Evolutionary conservation across 768 basidiomycete genomes (phyloP).

Genomic region (Mycena chlorophos): DNA sequence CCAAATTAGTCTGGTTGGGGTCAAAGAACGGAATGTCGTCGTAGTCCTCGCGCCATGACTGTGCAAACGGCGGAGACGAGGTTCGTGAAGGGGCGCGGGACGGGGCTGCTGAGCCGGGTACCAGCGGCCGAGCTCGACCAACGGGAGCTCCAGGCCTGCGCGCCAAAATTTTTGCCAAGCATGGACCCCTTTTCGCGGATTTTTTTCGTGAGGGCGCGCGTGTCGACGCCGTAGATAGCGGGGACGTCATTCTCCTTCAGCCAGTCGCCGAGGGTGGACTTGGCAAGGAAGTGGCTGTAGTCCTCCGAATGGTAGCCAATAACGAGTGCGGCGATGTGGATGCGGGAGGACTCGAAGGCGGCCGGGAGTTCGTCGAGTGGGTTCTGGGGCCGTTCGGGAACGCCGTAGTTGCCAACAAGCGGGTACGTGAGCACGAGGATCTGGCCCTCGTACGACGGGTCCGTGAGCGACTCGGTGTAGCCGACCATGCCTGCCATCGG

Average conservation of each 20-base stretch:
- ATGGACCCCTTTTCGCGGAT: constrained; percentile 93
- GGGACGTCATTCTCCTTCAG: constrained; percentile 93
- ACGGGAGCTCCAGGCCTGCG: constrained; percentile 50
- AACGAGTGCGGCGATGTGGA: constrained; percentile 89
- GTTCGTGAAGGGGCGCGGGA: constrained; percentile 46
- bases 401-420: constrained; percentile 95
- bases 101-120: constrained; percentile 30
- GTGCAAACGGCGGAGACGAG: constrained; percentile 52
- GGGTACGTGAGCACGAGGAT: constrained; percentile 98
- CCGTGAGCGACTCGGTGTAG: constrained; percentile 96
- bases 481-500: constrained; percentile 90
- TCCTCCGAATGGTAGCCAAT: constrained; percentile 93
- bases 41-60: constrained; percentile 83
- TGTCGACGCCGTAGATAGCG: constrained; percentile 95
- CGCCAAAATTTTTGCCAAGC: constrained; percentile 81
- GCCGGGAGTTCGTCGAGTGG: constrained; percentile 57
- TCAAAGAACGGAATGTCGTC: constrained; percentile 81
- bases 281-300: constrained; percentile 92
- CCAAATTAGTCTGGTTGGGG: constrained; percentile 87
- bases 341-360: constrained; percentile 92
- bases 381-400: constrained; percentile 66
- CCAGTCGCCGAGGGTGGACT: constrained; percentile 86
- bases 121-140: constrained; percentile 33
- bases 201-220: constrained; percentile 93
- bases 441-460: constrained; percentile 97